Percentiles rank a stretch among this genome's conserved stretches.
phyloP scores from a whole-genome alignment of 768 basidiomycete genomes.

The Cytidiella melzeri region DNA sequence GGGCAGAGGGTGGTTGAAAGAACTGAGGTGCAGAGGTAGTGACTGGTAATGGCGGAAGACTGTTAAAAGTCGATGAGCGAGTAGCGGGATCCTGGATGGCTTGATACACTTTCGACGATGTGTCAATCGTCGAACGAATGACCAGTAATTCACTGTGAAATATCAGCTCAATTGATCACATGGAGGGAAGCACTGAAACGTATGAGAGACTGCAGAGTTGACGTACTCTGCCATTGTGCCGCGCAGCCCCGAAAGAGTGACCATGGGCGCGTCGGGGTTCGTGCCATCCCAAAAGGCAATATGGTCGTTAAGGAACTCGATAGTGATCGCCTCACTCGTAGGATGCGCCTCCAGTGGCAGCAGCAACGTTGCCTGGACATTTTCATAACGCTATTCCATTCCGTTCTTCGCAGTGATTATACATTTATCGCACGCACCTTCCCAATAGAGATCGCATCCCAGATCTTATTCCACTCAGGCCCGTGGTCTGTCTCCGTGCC shows the following conservation, averaged over 20 bases:
- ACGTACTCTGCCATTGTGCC: slow-evolving; percentile 58
- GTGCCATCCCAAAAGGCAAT: slow-evolving; percentile 57
- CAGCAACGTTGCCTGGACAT: slow-evolving; percentile 65
- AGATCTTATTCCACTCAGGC: slow-evolving; percentile 66
- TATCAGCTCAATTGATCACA: background rate
- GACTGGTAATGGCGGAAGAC: slow-evolving; percentile 53
- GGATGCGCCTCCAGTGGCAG: slow-evolving; percentile 62
- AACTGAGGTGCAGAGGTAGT: slow-evolving; percentile 22
- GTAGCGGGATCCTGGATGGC: slow-evolving; percentile 32
- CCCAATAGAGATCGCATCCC: slow-evolving; percentile 53
- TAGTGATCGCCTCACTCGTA: slow-evolving; percentile 49
- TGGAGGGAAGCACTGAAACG: background rate
- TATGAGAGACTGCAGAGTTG: slow-evolving; percentile 13
- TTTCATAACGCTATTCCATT: background rate
- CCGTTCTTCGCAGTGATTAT: background rate
- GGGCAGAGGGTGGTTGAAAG: slow-evolving; percentile 2
- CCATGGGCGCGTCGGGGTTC: slow-evolving; percentile 42
- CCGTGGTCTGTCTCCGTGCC: slow-evolving; percentile 43
- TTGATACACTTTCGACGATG: slow-evolving; percentile 35
- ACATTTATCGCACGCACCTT: slow-evolving; percentile 48
- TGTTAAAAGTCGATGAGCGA: slow-evolving; percentile 31
- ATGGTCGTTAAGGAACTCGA: slow-evolving; percentile 82
- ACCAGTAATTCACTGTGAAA: slow-evolving; percentile 31
- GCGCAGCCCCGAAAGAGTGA: slow-evolving; percentile 81
- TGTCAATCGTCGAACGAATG: slow-evolving; percentile 38